phyloP scores from a whole-genome alignment of 179 eudicot genomes.

The Gypsophila paniculata region DNA sequence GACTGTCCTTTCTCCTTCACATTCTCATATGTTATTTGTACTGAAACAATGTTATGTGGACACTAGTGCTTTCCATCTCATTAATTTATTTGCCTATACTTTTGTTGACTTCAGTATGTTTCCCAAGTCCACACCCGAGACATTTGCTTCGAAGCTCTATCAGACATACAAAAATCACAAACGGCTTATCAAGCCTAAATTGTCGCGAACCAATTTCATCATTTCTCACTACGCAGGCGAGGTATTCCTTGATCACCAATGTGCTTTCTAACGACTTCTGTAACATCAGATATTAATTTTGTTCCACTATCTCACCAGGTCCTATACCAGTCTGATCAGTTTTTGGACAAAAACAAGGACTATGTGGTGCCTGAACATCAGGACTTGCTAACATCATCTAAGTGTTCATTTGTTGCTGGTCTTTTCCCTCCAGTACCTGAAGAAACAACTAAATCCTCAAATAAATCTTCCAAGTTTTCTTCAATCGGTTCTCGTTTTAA shows the following conservation, averaged over 20 bases:
- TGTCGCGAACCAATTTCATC: slow-evolving; percentile 84
- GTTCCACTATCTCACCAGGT: slow-evolving; percentile 45
- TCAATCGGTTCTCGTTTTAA: slow-evolving; percentile 94
- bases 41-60: background rate
- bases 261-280: slow-evolving; percentile 8
- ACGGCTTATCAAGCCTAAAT: slow-evolving; percentile 87
- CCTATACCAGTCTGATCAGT: slow-evolving; percentile 81
- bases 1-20: background rate
- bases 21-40: background rate
- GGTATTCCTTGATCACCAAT: slow-evolving; percentile 38
- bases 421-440: slow-evolving; percentile 76
- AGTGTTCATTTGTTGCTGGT: slow-evolving; percentile 80
- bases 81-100: slow-evolving; percentile 12
- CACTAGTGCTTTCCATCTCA: slow-evolving; percentile 13
- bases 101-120: slow-evolving; percentile 66
- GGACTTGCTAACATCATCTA: slow-evolving; percentile 75
- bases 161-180: slow-evolving; percentile 82
- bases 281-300: slow-evolving; percentile 9
- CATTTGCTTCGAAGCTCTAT: slow-evolving; percentile 88
- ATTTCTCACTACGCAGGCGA: slow-evolving; percentile 94
- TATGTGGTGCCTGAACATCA: slow-evolving; percentile 94
- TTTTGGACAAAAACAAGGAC: slow-evolving; percentile 97
- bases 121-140: slow-evolving; percentile 94
- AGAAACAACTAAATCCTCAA: slow-evolving; percentile 62
- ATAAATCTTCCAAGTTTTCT: slow-evolving; percentile 68